A percentile compares a stretch with the other conserved stretches of the same genome.
phyloP scores from a whole-genome alignment of 2,329 filamentous ascomycete genomes.

The Aspergillus neoniger region DNA sequence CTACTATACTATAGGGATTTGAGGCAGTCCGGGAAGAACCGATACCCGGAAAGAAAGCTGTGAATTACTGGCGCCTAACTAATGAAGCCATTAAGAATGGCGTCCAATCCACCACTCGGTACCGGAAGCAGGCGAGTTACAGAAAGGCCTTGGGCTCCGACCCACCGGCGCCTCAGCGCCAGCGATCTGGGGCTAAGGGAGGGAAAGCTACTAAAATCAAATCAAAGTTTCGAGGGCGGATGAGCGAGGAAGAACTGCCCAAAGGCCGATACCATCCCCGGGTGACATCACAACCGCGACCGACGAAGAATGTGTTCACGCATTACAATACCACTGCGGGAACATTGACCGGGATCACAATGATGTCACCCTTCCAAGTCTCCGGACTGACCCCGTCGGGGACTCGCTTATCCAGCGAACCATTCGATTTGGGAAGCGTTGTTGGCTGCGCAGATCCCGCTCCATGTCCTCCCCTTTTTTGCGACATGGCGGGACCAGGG shows the following conservation, averaged over 20 bases:
- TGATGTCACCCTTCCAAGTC: conserved; percentile 17
- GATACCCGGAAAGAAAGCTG: conserved; percentile 52
- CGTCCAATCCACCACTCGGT: conserved; percentile 83
- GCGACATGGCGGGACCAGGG: conserved; percentile 26
- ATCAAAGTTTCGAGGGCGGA: conserved; percentile 32
- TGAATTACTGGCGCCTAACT: conserved; percentile 78
- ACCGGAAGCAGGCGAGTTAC: conserved; percentile 56
- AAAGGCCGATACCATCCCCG: conserved; percentile 23
- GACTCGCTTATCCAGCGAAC: conserved; percentile 19
- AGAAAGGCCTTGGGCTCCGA: conserved; percentile 44
- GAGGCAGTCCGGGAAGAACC: conserved; percentile 58
- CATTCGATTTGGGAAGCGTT: conserved; percentile 28
- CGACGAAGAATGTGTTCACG: conserved; percentile 17
- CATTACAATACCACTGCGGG: conserved; percentile 12
- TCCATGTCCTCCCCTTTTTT: conserved; percentile 31
- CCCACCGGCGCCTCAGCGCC: conserved; percentile 42
- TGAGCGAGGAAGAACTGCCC: conserved; percentile 27
- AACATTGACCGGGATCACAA: conserved; percentile 6
- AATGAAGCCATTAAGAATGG: conserved; percentile 66
- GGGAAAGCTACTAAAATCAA: conserved; percentile 42
- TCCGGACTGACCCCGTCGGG: conserved; percentile 17
- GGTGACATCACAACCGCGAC: conserved; percentile 17
- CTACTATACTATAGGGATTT: conserved; percentile 34
- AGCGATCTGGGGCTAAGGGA: conserved; percentile 45
- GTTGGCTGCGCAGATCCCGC: conserved; percentile 32